Percentiles rank a stretch among this genome's conserved stretches.
Evolutionary conservation across 2,329 filamentous ascomycete genomes (phyloP).

Genomic region (Podosphaera xanthii): DNA sequence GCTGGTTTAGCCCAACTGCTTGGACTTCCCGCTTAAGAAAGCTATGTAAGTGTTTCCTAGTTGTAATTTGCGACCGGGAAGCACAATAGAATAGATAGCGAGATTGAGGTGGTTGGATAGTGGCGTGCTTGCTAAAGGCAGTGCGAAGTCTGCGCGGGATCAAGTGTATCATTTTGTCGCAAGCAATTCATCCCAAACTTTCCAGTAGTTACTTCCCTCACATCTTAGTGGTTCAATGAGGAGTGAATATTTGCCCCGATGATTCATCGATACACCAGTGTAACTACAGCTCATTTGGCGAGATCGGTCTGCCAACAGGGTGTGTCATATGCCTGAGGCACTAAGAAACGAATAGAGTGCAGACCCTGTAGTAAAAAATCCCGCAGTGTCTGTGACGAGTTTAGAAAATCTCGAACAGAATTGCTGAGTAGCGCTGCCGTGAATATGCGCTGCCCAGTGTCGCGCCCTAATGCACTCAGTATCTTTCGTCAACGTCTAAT

Average conservation of each 20-base stretch:
- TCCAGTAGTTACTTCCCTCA: neutral
- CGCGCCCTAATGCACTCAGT: conserved; percentile 9
- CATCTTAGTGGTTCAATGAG: neutral
- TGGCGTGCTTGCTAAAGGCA: neutral
- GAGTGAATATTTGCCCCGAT: neutral
- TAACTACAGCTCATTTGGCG: neutral
- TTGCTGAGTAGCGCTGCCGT: neutral
- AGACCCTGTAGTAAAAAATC: neutral
- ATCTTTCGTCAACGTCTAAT: conserved; percentile 10
- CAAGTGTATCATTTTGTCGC: neutral
- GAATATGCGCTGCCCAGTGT: conserved; percentile 14
- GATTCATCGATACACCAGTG: too few relatives aligned
- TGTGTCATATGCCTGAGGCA: neutral
- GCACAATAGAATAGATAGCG: neutral
- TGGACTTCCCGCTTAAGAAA: neutral
- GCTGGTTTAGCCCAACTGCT: neutral
- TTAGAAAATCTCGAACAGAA: neutral
- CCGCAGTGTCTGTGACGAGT: neutral
- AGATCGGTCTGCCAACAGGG: neutral
- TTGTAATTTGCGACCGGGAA: neutral
- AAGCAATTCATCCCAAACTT: neutral
- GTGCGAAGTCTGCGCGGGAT: neutral
- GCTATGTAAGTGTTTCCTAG: neutral
- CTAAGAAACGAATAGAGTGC: too few relatives aligned
- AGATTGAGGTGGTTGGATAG: neutral